Evolutionary conservation across 2,329 filamentous ascomycete species (phyloP), one percentile per base, ranked within the genome.

Genomic region (Calonectria hawksworthii): DNA sequence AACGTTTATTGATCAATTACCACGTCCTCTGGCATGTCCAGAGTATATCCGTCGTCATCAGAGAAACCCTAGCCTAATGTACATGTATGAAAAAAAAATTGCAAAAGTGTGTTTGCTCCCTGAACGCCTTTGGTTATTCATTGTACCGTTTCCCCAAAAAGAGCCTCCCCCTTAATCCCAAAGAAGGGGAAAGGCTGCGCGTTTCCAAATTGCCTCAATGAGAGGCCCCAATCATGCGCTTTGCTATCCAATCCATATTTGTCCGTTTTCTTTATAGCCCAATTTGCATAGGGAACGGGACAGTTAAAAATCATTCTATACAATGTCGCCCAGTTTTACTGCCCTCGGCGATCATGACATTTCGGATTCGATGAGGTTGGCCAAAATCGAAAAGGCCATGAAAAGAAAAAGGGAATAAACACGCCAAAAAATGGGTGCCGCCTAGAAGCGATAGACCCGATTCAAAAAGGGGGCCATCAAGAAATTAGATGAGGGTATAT

Each of bases 11-110:
- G 34, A 61, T 61, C 34, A 61, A 61, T 61, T 61, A 61, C 34
- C n/a, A 61, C 34, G 14, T 41, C 34, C 23, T 36, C 56, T 16
- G 34, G n/a, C 23, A 28, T 61, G 32, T 36, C 14, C 34, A 26
- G n/a, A 38, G 56, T 61, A 41, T 61, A 61, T 41, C 56, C 56
- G 23, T 61, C 23, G 56, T 61, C 56, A 36, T 61, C 34, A 61
- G 13, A 26, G n/a, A 61, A 41, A 51, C 4, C 32, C n/a, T 10
- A n/a, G 6, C 26, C 26, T 61, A 61, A n/a, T 61, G 7, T 61
- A 61, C 56, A 61, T 41, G 14, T 34, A 61, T 41, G 16, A 38
- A 59, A 41, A 18, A 14, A 14, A 38, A 38, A 38, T 16, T 30
- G 16, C 16, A 36, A 13, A 41, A 5, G 38, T 59, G 54, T 32